Conservation (phyloP, 164 flowering plant species). For the Houttuynia cordata region DNA sequence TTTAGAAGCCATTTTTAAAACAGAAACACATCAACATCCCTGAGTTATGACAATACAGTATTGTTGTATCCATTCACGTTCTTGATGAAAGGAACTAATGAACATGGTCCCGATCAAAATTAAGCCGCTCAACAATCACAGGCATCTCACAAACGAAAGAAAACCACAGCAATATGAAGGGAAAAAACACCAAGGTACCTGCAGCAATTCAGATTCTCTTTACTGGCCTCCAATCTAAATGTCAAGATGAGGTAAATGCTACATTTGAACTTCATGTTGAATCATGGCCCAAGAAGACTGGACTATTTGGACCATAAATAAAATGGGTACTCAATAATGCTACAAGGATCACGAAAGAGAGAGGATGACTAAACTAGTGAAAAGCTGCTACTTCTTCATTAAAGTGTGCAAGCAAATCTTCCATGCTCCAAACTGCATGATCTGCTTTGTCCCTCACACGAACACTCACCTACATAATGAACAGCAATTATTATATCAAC, state of each 20-base stretch:
- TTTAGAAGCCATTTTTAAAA: too few relatives aligned
- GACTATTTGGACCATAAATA: not conserved
- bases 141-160: not conserved
- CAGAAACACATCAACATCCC: too few relatives aligned
- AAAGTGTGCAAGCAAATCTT: constrained; percentile 47
- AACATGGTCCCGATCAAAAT: too few relatives aligned
- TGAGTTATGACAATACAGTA: too few relatives aligned
- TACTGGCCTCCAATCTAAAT: too few relatives aligned
- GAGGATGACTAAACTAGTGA: constrained; percentile 9
- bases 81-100: too few relatives aligned
- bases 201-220: not conserved
- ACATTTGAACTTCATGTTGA: not conserved
- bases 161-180: too few relatives aligned
- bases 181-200: not conserved
- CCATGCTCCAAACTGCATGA: constrained; percentile 41
- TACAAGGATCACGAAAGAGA: not conserved
- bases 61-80: too few relatives aligned
- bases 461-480: constrained; percentile 19
- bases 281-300: not conserved
- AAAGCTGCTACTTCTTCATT: constrained; percentile 44
- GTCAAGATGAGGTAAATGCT: not conserved
- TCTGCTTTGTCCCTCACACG: constrained; percentile 60
- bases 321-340: not conserved
- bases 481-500: not conserved
- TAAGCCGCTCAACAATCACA: not conserved